Evolutionary conservation across 1,284 basidiomycete species (phyloP).

Genomic region (Naganishia albida): DNA sequence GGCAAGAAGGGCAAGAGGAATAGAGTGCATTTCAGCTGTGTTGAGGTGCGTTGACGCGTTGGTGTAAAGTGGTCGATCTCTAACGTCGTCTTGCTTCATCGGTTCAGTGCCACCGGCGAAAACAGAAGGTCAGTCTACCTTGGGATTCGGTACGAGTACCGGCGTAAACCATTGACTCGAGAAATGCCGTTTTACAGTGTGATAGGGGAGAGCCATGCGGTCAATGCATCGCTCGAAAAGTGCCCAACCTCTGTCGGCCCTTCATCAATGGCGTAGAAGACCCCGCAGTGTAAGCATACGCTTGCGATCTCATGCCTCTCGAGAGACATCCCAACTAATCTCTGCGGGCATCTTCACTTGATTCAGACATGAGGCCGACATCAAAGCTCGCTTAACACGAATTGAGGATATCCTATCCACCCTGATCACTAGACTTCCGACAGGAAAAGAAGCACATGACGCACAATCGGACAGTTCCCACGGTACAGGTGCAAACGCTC

Average conservation of each 20-base stretch:
- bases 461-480: conserved; percentile 9
- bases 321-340: neutral
- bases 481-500: neutral
- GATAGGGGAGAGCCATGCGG: conserved; percentile 47
- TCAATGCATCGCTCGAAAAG: conserved; percentile 54
- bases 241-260: conserved; percentile 55
- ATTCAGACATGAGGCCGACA: conserved; percentile 48
- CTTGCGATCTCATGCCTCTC: neutral
- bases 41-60: conserved; percentile 39
- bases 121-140: conserved; percentile 44
- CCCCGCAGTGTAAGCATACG: conserved; percentile 47
- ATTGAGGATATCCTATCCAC: conserved; percentile 52
- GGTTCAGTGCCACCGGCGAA: conserved; percentile 49
- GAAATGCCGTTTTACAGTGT: too few species aligned
- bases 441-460: conserved; percentile 1
- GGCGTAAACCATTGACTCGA: too few species aligned
- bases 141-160: too few species aligned
- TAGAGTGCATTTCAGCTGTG: conserved; percentile 53
- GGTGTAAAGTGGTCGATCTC: neutral
- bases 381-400: conserved; percentile 50
- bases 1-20: conserved; percentile 46
- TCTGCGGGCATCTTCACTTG: too few species aligned
- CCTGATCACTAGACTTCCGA: conserved; percentile 40
- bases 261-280: conserved; percentile 56
- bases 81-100: neutral